phyloP scores from a whole-genome alignment of 202 grass and related monocot species.

The Dendrocalamus latiflorus region DNA sequence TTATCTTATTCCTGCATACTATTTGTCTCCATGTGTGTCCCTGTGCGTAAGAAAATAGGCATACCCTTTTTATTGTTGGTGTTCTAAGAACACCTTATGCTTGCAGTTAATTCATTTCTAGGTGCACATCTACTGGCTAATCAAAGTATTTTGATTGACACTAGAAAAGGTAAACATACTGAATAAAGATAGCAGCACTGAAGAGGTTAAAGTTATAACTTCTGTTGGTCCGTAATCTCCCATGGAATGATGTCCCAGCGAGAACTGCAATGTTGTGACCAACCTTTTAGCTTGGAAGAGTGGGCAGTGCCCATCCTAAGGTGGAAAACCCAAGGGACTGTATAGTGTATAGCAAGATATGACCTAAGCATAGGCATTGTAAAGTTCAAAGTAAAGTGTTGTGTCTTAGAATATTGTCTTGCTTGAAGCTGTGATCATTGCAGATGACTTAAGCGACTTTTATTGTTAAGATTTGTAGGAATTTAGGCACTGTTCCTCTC shows the following conservation, averaged over 20 bases:
- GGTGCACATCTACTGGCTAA: background rate
- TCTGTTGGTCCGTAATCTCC: background rate
- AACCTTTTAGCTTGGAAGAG: background rate
- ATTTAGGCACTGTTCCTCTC: background rate
- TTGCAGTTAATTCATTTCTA: background rate
- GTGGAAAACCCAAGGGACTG: background rate
- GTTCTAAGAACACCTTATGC: background rate
- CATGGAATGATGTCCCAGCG: background rate
- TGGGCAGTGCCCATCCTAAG: background rate
- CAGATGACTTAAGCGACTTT: background rate
- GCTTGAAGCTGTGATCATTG: constrained; percentile 2
- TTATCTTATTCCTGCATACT: background rate
- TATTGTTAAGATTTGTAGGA: constrained; percentile 2
- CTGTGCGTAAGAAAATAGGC: background rate
- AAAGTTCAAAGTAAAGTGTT: background rate
- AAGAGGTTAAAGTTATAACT: background rate
- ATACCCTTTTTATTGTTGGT: background rate
- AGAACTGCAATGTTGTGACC: background rate
- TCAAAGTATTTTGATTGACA: background rate
- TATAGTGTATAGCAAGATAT: background rate
- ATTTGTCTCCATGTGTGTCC: background rate
- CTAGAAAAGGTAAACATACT: background rate
- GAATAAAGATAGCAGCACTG: background rate
- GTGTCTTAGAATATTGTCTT: background rate
- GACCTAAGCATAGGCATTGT: background rate